phyloP scores from a whole-genome alignment of 2,329 filamentous ascomycete species.

The Monosporascus sp. region DNA sequence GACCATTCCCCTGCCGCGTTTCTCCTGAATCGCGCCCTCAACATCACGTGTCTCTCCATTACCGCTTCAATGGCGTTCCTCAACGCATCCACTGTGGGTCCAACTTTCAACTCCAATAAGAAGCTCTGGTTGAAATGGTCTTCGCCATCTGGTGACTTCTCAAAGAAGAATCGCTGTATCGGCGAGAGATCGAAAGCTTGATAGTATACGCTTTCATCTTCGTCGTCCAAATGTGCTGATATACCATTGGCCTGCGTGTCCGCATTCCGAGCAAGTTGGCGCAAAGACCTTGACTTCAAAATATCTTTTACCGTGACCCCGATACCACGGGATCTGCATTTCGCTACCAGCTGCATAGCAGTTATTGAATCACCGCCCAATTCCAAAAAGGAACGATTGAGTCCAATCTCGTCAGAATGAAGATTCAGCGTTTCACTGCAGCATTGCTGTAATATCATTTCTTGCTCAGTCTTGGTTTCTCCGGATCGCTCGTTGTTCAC shows the following conservation, averaged over 20 bases:
- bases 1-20: background rate
- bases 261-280: constrained; percentile 16
- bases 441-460: constrained; percentile 12
- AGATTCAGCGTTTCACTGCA: constrained; percentile 37
- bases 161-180: constrained; percentile 38
- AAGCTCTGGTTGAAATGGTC: constrained; percentile 35
- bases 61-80: constrained; percentile 16
- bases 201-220: constrained; percentile 3
- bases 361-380: constrained; percentile 40
- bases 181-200: constrained; percentile 35
- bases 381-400: constrained; percentile 30
- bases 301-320: constrained; percentile 27
- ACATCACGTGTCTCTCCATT: constrained; percentile 29
- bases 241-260: constrained; percentile 8
- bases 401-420: constrained; percentile 19
- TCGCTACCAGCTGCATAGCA: constrained; percentile 38
- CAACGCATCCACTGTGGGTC: constrained; percentile 10
- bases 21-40: constrained; percentile 26
- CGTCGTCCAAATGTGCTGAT: constrained; percentile 4
- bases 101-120: constrained; percentile 27
- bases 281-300: constrained; percentile 20
- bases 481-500: constrained; percentile 32
- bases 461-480: constrained; percentile 20
- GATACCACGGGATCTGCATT: constrained; percentile 25
- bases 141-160: constrained; percentile 21